Base-by-base conservation (phyloP, 1,284 basidiomycete genomes). In the Melampsora americana region DNA sequence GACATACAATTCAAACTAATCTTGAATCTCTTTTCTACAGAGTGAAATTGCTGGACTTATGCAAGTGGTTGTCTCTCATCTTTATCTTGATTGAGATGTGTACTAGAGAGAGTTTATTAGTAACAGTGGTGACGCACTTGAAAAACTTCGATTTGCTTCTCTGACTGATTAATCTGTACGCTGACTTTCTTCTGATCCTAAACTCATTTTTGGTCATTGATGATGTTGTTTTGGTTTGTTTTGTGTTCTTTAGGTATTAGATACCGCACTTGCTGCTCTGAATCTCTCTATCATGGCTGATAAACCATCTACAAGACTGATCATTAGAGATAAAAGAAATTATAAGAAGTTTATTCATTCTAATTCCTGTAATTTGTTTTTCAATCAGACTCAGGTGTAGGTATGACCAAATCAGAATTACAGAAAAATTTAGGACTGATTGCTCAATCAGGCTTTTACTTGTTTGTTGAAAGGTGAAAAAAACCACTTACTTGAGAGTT, bases 101-200 rank as follows among this genome's bases (percentile, higher is more conserved):
- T 97, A 95, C 83, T 87, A 96, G 68, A 91, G 94, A 61, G 94
- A 97, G 84, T 86, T 96, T 64, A 87, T 96, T 77, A 95, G 93
- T 14, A 97, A 97, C 82, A 90, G 93, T 44, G 95, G 95, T 82
- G 94, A 97, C 83, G 94, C 95, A 0, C 85, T 96, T 56, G 94
- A 97, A 83, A 97, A 96, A 83, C 87, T 95, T 65, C 90, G 94
- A 32, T 85, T 96, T 48, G 89, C 88, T 32, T 86, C 91, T 16
- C 85, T 97, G 78, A 94, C 87, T n/a, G 90, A 95, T 82, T 71
- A 78, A 84, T 83, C 46, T 30, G 85, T 68, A 61, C 67, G 72
- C 11, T 23, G 14, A 5, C 50, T 30, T 7, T n/a, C 44, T 26
- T 53, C 6, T 18, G 16, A 30, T n/a, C 30, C 5, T 14, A 3